Evolutionary conservation across 2,329 filamentous ascomycete genomes (phyloP).

Genomic region (Cladophialophora immunda): DNA sequence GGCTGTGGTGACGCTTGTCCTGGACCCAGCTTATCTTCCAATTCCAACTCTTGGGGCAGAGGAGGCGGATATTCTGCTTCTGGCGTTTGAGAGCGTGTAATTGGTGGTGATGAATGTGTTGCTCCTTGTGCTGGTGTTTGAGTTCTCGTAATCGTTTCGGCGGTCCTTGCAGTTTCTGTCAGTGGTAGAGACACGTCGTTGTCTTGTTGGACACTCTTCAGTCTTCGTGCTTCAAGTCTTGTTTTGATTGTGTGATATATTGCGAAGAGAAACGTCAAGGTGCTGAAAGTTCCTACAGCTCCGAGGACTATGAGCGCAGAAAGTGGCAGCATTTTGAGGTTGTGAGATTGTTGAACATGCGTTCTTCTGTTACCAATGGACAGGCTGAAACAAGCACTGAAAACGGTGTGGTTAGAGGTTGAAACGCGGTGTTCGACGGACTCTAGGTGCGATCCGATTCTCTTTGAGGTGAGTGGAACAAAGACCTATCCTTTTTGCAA

Average conservation of each 20-base stretch:
- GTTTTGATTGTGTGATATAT: conserved; percentile 25
- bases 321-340: conserved; percentile 28
- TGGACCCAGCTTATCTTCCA: background rate
- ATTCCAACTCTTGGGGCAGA: conserved; percentile 15
- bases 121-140: background rate
- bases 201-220: background rate
- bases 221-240: conserved; percentile 14
- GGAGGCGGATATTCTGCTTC: conserved; percentile 35
- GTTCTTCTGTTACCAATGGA: background rate
- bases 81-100: conserved; percentile 19
- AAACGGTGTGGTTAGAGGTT: background rate
- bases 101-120: background rate
- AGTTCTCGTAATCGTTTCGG: background rate
- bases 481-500: background rate
- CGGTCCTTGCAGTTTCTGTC: conserved; percentile 8
- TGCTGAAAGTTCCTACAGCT: conserved; percentile 21
- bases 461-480: conserved; percentile 8
- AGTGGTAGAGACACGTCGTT: conserved; percentile 21
- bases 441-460: background rate
- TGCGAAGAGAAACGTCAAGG: conserved; percentile 28
- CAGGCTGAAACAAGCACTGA: background rate
- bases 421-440: background rate
- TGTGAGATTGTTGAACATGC: background rate
- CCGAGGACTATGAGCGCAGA: conserved; percentile 29
- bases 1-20: background rate